A percentile compares a stretch with the other conserved stretches of the same genome.
Evolutionary conservation across 2,329 filamentous ascomycete genomes (phyloP).

Genomic region (Metarhizium humberi): DNA sequence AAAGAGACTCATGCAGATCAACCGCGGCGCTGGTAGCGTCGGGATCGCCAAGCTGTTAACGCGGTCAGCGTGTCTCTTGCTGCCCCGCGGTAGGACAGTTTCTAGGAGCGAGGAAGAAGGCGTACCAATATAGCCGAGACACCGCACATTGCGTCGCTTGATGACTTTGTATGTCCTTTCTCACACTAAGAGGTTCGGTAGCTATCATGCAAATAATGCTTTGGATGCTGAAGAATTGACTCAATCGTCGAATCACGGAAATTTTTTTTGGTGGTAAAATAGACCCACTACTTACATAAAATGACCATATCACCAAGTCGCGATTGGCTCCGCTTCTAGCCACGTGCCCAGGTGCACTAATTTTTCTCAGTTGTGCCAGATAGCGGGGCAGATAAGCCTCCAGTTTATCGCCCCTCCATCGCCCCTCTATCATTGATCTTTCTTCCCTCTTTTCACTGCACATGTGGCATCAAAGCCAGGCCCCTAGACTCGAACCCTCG

Average conservation of each 20-base stretch:
- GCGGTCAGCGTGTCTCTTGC: not conserved
- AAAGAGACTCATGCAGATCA: slow-evolving; percentile 63
- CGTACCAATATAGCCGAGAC: slow-evolving; percentile 5
- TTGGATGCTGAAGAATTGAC: not conserved
- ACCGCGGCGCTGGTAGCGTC: slow-evolving; percentile 39
- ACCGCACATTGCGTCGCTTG: slow-evolving; percentile 5
- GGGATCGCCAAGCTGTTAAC: slow-evolving; percentile 21
- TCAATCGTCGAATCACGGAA: not conserved
- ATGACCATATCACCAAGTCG: not conserved
- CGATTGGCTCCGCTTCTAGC: not conserved
- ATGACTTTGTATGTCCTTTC: not conserved
- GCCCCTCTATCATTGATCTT: too few relatives aligned
- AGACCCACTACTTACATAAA: not conserved
- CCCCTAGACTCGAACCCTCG: too few relatives aligned
- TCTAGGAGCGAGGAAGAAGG: not conserved
- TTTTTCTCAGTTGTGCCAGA: too few relatives aligned
- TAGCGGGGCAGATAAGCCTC: too few relatives aligned
- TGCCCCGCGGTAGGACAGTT: not conserved
- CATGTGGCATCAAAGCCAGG: too few relatives aligned
- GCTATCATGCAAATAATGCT: not conserved
- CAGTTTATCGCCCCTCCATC: too few relatives aligned
- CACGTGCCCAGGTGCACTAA: too few relatives aligned
- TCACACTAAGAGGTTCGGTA: not conserved
- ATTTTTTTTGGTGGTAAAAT: not conserved
- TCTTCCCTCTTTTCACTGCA: too few relatives aligned